These are phyloP conservation scores for Exserohilum rostratum DNA, from an alignment of 2,329 filamentous ascomycete genomes.

Conservation along the genomic window DNA sequence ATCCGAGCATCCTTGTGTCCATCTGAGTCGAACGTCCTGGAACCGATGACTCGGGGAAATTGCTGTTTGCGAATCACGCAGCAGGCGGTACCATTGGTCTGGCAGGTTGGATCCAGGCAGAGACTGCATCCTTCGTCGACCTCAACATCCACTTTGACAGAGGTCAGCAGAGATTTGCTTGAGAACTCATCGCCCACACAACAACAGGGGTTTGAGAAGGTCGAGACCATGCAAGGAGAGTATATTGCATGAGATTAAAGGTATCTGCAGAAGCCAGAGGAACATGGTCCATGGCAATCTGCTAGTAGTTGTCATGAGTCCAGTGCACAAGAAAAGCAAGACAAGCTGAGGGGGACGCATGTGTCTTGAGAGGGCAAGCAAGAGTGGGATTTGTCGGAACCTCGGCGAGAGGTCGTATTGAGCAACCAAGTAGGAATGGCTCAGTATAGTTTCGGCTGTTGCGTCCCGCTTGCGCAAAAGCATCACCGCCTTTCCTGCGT, in stretches of 20 bases:
- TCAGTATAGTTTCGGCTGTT: constrained; percentile 30
- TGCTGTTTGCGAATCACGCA: not conserved
- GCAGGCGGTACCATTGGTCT: not conserved
- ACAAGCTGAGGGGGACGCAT: constrained; percentile 20
- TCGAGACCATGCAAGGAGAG: no score
- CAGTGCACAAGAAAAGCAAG: not conserved
- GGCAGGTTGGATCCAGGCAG: not conserved
- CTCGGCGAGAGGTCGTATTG: constrained; percentile 22
- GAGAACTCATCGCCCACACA: not conserved
- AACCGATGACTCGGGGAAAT: not conserved
- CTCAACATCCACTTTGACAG: not conserved
- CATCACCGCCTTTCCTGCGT: constrained; percentile 21
- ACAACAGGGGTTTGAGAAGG: not conserved
- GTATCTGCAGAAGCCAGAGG: no score
- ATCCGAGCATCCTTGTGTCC: constrained; percentile 13
- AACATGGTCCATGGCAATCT: no score
- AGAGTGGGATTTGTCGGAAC: constrained; percentile 19
- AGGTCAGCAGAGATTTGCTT: not conserved
- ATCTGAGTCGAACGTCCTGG: constrained; percentile 18
- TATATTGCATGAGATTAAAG: not conserved
- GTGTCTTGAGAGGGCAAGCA: constrained; percentile 14
- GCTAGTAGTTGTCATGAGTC: no score
- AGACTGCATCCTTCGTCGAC: not conserved
- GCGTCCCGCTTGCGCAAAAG: constrained; percentile 40
- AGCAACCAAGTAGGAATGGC: constrained; percentile 7